Conservation (phyloP, 495 filamentous ascomycete genomes). For the Daldinia loculata region DNA sequence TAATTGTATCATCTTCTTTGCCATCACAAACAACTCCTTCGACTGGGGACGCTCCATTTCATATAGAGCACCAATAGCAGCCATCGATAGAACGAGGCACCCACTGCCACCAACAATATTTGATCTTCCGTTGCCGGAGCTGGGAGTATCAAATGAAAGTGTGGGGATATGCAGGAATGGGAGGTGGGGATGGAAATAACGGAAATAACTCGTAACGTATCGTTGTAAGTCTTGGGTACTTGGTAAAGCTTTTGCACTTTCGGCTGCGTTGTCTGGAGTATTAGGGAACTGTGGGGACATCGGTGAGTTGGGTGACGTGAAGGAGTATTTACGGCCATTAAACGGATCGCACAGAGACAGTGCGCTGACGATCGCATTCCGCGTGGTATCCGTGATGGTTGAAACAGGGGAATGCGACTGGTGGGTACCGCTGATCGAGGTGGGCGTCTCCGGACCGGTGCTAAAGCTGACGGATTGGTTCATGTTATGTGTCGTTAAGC, state of each 20-base stretch:
- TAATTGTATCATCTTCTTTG: slow-evolving; percentile 93
- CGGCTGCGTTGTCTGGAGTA: slow-evolving; percentile 60
- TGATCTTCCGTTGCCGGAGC: slow-evolving; percentile 67
- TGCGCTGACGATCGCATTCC: slow-evolving; percentile 83
- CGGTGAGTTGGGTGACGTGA: slow-evolving; percentile 71
- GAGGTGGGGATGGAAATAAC: slow-evolving; percentile 93
- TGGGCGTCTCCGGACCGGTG: slow-evolving; percentile 71
- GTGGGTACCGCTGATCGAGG: slow-evolving; percentile 70
- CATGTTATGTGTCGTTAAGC: slow-evolving; percentile 62
- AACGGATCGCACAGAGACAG: slow-evolving; percentile 80
- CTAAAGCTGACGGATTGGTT: slow-evolving; percentile 68
- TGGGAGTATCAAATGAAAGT: slow-evolving; percentile 85
- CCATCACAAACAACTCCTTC: slow-evolving; percentile 88
- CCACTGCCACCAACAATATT: slow-evolving; percentile 82
- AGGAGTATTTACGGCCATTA: slow-evolving; percentile 80
- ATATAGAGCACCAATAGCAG: slow-evolving; percentile 94
- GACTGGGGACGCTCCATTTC: slow-evolving; percentile 82
- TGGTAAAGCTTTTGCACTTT: slow-evolving; percentile 68
- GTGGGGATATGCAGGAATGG: slow-evolving; percentile 95
- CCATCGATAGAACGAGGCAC: slow-evolving; percentile 93
- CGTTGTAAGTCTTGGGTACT: slow-evolving; percentile 92
- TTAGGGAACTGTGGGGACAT: slow-evolving; percentile 63
- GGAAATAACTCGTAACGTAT: slow-evolving; percentile 90
- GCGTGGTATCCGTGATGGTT: slow-evolving; percentile 92
- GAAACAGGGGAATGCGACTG: slow-evolving; percentile 64